Base-by-base conservation (phyloP, 2,329 filamentous ascomycete genomes). In the Decorospora gaudefroyi region DNA sequence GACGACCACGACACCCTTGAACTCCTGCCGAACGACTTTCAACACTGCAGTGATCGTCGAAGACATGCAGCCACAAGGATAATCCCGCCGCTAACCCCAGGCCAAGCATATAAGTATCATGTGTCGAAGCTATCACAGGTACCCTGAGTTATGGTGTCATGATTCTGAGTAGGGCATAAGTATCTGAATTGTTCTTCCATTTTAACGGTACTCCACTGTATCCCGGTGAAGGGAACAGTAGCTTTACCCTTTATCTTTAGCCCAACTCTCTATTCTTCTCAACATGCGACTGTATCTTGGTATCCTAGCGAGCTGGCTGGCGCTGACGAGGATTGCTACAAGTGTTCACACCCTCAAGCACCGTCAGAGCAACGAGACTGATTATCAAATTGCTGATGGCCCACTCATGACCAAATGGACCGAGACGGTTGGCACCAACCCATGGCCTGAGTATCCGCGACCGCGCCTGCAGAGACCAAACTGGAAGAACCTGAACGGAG, bases 371-470 rank as follows among this genome's bases (percentile, higher is more conserved):
- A 70, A 65, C 11, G 62, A 42, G n/a, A 55, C 59, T 1, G 61
- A 54, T n/a, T 69, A 69, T 43, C 46, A 55, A 22, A 36, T 68
- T 17, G 57, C 62, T 28, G 45, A 55, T 17, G 60, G 59, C 6
- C 63, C 61, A 2, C 57, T 64, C 11, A 62, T 65, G 73, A 79
- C 67, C 46, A 65, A 21, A 55, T 82, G 78, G 78, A 82, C 79
- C 1, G 64, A 72, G 41, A 65, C 74, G 4, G 76, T 80, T 13
- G 78, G 79, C 22, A 78, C 71, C 1, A 67, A 76, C 26, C 78
- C 79, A 0, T 82, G 80, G 80, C 77, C 77, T 1, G 78, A 83
- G 34, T 75, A 83, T 51, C 81, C 81, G 7, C 76, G 80, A 0
- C 81, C 81, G 2, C 79, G 78, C 53, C 74, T 83, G 6, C 73